These are phyloP conservation scores for Trametes gibbosa DNA, from an alignment of 768 basidiomycete genomes.

Conservation along the genomic window DNA sequence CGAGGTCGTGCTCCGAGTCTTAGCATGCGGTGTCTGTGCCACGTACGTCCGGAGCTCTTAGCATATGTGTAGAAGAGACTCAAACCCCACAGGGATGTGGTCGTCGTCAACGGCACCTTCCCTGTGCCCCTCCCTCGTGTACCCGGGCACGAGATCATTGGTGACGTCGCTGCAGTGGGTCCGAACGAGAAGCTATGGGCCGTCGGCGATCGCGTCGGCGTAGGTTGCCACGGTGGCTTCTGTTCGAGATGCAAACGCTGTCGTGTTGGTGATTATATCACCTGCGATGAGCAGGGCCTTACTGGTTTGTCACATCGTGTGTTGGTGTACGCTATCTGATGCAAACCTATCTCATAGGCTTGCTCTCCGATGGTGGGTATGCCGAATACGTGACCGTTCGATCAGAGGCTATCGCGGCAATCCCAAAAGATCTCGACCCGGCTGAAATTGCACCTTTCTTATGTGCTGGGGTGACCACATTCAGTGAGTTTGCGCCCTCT, in stretches of 20 bases:
- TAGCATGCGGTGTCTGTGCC: conserved; percentile 29
- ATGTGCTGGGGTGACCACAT: conserved; percentile 39
- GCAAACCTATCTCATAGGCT: conserved; percentile 19
- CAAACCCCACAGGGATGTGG: background rate
- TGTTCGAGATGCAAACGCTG: conserved; percentile 26
- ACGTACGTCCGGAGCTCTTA: conserved; percentile 12
- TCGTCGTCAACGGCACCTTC: background rate
- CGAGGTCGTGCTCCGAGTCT: conserved; percentile 27
- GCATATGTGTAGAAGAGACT: no score
- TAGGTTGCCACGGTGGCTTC: conserved; percentile 28
- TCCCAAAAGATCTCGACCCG: conserved; percentile 26
- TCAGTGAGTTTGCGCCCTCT: conserved; percentile 19
- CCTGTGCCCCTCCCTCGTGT: conserved; percentile 15
- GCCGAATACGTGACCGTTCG: conserved; percentile 26
- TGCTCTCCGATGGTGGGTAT: conserved; percentile 26
- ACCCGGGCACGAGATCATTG: conserved; percentile 30
- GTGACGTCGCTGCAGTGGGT: conserved; percentile 22
- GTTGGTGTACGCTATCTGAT: background rate
- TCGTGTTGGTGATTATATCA: conserved; percentile 24
- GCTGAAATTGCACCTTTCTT: conserved; percentile 31
- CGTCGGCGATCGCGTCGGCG: conserved; percentile 30
- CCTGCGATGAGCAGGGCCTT: conserved; percentile 23
- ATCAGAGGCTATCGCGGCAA: conserved; percentile 21
- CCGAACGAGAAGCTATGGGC: conserved; percentile 21
- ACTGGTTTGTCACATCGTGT: conserved; percentile 13